A percentile compares a stretch with the other conserved stretches of the same genome.
phyloP scores from a whole-genome alignment of 371 early-diverging fungal genomes.

The Mucor circinelloides region DNA sequence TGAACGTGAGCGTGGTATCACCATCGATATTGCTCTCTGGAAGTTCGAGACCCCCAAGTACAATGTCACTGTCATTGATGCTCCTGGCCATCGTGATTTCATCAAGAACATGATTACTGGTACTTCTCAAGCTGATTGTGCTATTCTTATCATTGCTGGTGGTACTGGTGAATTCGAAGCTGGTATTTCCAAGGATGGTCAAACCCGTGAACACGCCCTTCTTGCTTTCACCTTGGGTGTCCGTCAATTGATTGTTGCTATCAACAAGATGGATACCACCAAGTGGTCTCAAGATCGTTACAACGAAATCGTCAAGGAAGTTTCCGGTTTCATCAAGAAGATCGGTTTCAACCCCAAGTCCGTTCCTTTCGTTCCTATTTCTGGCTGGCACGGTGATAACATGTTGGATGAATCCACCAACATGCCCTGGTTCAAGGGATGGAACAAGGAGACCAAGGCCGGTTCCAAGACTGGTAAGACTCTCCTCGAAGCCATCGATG shows the following conservation, averaged over 20 bases:
- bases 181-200: constrained; percentile 99
- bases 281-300: constrained; percentile 94
- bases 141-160: constrained; percentile 96
- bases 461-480: constrained; percentile 87
- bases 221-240: constrained; percentile 98
- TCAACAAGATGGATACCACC: constrained; percentile 99
- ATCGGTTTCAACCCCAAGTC: constrained; percentile 92
- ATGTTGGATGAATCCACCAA: constrained; percentile 91
- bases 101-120: constrained; percentile 99
- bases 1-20: constrained; percentile 98
- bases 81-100: constrained; percentile 99
- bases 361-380: constrained; percentile 96
- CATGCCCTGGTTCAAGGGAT: constrained; percentile 98
- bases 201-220: constrained; percentile 99
- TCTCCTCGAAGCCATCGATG: constrained; percentile 93
- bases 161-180: constrained; percentile 97
- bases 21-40: constrained; percentile 97
- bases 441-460: constrained; percentile 89
- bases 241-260: constrained; percentile 95
- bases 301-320: constrained; percentile 94
- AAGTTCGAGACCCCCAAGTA: constrained; percentile 98
- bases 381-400: constrained; percentile 98
- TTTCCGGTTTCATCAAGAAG: constrained; percentile 94
- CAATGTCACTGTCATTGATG: constrained; percentile 97
- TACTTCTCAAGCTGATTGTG: constrained; percentile 91